phyloP scores from a whole-genome alignment of 2,329 filamentous ascomycete species.

The Cladosporium sp. region DNA sequence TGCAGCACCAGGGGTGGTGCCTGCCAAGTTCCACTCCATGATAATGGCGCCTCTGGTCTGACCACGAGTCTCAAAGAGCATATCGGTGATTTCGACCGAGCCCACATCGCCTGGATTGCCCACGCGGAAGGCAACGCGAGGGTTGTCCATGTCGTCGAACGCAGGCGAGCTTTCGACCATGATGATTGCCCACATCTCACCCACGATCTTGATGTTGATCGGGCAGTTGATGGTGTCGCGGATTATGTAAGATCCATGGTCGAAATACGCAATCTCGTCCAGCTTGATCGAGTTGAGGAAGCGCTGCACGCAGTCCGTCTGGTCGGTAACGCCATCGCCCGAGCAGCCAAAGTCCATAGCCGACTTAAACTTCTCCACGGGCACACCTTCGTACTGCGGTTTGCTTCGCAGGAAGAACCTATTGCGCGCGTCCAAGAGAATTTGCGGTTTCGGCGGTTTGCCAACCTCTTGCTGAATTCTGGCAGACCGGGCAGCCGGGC shows the following conservation, averaged over 20 bases:
- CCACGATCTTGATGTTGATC: conserved; percentile 68
- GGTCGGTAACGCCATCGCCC: conserved; percentile 81
- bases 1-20: conserved; percentile 59
- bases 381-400: conserved; percentile 73
- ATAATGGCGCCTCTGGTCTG: conserved; percentile 82
- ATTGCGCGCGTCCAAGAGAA: conserved; percentile 54
- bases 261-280: conserved; percentile 59
- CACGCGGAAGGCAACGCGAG: conserved; percentile 79
- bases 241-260: conserved; percentile 60
- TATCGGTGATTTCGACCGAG: conserved; percentile 78
- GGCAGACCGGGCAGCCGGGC: conserved; percentile 22
- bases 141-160: conserved; percentile 71
- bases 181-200: conserved; percentile 87
- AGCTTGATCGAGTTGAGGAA: conserved; percentile 61
- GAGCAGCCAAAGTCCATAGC: conserved; percentile 52
- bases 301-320: conserved; percentile 76
- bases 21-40: conserved; percentile 84
- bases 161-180: conserved; percentile 69
- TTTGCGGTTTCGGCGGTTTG: conserved; percentile 58
- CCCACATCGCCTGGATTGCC: conserved; percentile 73
- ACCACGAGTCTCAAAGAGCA: conserved; percentile 80
- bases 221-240: conserved; percentile 57
- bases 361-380: conserved; percentile 68
- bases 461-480: conserved; percentile 30
- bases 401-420: conserved; percentile 75